Evolutionary conservation across 208 protist genomes (phyloP).

Genomic region (Plasmodiophora brassicae): DNA sequence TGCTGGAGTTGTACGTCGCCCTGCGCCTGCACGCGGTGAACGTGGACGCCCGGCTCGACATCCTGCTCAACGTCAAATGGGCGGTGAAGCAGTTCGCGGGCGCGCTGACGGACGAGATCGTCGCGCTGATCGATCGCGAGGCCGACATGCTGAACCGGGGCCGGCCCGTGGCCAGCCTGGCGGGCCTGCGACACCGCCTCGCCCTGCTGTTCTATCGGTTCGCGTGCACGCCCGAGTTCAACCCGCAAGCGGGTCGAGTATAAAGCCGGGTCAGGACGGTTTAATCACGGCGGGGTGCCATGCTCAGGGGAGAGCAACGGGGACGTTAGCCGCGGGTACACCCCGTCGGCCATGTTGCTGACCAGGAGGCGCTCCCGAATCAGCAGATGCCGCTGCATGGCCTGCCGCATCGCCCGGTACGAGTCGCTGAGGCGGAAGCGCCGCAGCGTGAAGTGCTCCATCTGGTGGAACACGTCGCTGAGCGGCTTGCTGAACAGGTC

Average conservation of each 20-base stretch:
- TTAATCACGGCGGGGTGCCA: too few relatives aligned
- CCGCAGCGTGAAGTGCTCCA: slow-evolving; percentile 24
- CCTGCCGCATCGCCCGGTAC: background rate
- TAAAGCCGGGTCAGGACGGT: too few relatives aligned
- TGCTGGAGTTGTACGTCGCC: slow-evolving; percentile 77
- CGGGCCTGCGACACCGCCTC: slow-evolving; percentile 73
- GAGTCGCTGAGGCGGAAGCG: background rate
- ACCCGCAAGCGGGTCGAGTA: slow-evolving; percentile 84
- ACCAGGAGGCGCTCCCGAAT: background rate
- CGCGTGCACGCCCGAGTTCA: slow-evolving; percentile 85
- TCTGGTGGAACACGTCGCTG: slow-evolving; percentile 1
- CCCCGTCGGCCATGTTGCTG: background rate
- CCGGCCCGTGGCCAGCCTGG: slow-evolving; percentile 50
- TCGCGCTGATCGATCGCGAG: slow-evolving; percentile 90
- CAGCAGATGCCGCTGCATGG: background rate
- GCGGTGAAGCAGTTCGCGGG: slow-evolving; percentile 87
- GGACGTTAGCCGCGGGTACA: background rate
- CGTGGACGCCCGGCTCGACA: slow-evolving; percentile 77
- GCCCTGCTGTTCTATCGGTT: slow-evolving; percentile 83
- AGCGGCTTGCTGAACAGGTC: background rate
- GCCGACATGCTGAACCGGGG: slow-evolving; percentile 86
- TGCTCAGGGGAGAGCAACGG: background rate
- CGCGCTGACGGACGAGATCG: slow-evolving; percentile 74
- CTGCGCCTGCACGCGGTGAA: slow-evolving; percentile 56
- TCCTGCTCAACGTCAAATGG: slow-evolving; percentile 91